Evolutionary conservation across 2,329 filamentous ascomycete species (phyloP), one percentile per base, ranked within the genome.

Genomic region (Venturia effusa): DNA sequence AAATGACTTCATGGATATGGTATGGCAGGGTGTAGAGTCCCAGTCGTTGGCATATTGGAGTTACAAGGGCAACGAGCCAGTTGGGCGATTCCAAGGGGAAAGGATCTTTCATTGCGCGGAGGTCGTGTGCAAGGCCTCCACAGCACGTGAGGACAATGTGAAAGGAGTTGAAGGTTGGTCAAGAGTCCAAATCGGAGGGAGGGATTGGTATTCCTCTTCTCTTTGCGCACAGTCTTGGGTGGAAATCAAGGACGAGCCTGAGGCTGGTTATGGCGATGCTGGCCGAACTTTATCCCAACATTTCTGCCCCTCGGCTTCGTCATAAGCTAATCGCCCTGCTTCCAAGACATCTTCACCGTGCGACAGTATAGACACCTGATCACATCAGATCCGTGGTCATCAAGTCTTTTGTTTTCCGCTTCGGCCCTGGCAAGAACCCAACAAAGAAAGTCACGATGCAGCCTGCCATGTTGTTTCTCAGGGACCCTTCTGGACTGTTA

Each of bases 1-100:
- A 76, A 64, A 89, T 66, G 61, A 93, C 81, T 75, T 95, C 89
- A 78, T 94, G 90, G 69, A 89, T 80, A 75, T 95, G 90, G 60
- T 88, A 76, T 19, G 89, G 87, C 24, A 94, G 82, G 6, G 87
- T 87, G 10, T 83, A 79, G 57, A 93, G 79, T 61, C 77, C 75
- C 65, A 88, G 76, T 66, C 76, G 78, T 68, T 88, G 82, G 66
- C 88, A 85, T 71, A 85, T 79, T 19, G 88, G 88, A 73, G 86
- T 80, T 61, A 86, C 76, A 64, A 84, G 80, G 64, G 74, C 71
- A 67, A 79, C 74, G 48, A 87, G 78, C 74, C 77, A 77, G 63
- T 81, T 81, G 62, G 86, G 86, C 43, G 85, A 82, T 64, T 82
- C 76, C 67, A 81, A 67, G 24, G 85, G 84, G 71, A 91, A 90